phyloP scores from a whole-genome alignment of 1,284 basidiomycete genomes.

The Ceratobasidium papillatum region DNA sequence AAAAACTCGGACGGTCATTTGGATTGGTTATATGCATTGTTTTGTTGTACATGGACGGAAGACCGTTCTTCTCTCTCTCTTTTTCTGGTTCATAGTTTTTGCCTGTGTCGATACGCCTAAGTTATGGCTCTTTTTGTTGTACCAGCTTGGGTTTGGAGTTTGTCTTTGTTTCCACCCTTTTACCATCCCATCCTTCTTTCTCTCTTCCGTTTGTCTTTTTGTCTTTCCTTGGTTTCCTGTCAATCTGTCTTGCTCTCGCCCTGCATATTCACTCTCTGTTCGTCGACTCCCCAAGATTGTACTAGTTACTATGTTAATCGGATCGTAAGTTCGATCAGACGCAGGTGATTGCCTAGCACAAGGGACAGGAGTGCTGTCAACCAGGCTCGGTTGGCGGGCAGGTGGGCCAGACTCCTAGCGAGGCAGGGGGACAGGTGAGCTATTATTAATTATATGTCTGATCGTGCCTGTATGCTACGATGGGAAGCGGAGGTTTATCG shows the following conservation, averaged over 20 bases:
- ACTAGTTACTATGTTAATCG: background rate
- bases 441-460: too few species aligned
- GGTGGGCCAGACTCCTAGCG: background rate
- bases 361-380: background rate
- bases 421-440: too few species aligned
- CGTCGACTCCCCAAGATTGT: background rate
- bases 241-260: background rate
- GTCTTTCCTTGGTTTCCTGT: background rate
- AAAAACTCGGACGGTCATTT: background rate
- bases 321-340: background rate
- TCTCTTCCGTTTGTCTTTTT: background rate
- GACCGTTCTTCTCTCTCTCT: background rate
- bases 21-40: background rate
- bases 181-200: background rate
- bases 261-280: background rate
- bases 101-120: conserved; percentile 4
- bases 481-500: background rate
- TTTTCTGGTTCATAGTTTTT: background rate
- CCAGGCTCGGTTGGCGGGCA: too few species aligned
- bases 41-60: background rate
- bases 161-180: background rate
- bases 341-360: background rate
- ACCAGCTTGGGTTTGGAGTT: background rate
- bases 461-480: too few species aligned
- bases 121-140: conserved; percentile 1